phyloP scores from a whole-genome alignment of 176 grass and related monocot species.

The Oryza meyeriana region DNA sequence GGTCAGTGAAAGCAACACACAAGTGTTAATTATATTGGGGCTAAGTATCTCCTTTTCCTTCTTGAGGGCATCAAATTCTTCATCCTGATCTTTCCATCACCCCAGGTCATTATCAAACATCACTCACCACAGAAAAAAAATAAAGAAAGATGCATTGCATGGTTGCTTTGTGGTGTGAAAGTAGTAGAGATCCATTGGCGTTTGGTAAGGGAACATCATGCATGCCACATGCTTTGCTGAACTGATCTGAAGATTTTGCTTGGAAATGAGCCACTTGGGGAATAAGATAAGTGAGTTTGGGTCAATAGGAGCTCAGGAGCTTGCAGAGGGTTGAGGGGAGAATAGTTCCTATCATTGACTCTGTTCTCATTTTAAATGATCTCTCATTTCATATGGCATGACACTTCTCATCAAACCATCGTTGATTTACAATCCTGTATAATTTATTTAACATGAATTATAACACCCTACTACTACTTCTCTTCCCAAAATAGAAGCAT shows the following conservation, averaged over 20 bases:
- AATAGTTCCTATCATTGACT: background rate
- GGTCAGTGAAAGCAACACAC: slow-evolving; percentile 17
- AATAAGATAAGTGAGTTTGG: slow-evolving; percentile 4
- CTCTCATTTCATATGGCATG: background rate
- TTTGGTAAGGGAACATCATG: slow-evolving; percentile 10
- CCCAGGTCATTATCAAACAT: slow-evolving; percentile 3
- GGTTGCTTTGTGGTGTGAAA: slow-evolving; percentile 28
- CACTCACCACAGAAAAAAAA: background rate
- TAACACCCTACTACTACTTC: too few species aligned
- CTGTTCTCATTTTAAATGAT: slow-evolving; percentile 7
- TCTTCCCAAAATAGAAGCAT: too few species aligned
- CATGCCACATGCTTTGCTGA: slow-evolving; percentile 18
- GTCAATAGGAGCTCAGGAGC: background rate
- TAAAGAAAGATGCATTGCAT: background rate
- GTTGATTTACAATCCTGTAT: too few species aligned
- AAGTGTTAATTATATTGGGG: background rate
- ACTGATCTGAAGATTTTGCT: background rate
- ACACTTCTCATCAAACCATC: background rate
- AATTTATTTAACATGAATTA: too few species aligned
- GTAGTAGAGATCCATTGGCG: slow-evolving; percentile 3
- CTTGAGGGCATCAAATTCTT: slow-evolving; percentile 28
- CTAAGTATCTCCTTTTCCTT: background rate
- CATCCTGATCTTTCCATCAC: slow-evolving; percentile 33
- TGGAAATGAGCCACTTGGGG: background rate
- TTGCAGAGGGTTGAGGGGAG: background rate